phyloP scores from a whole-genome alignment of 2,329 filamentous ascomycete species.

The Aureobasidium namibiae region DNA sequence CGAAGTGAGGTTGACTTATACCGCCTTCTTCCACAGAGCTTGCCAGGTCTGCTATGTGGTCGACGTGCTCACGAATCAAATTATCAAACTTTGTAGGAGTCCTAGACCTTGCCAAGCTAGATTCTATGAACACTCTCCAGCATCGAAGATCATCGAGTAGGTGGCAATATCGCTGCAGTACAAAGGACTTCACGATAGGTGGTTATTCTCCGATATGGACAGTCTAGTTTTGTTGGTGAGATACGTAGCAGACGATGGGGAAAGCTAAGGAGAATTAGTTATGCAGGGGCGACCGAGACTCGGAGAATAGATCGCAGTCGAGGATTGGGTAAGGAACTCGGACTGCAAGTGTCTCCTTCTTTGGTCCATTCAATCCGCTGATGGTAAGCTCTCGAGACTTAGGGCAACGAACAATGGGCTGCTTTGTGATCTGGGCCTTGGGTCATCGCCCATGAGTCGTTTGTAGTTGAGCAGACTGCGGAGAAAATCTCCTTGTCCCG shows the following conservation, averaged over 20 bases:
- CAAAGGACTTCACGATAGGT: not conserved
- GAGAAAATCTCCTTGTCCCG: slow-evolving; percentile 4
- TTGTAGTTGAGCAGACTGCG: not conserved
- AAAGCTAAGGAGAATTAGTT: not conserved
- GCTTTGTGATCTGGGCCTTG: not conserved
- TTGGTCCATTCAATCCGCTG: not conserved
- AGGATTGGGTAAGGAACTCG: not conserved
- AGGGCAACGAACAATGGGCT: not conserved
- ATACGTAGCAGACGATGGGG: not conserved
- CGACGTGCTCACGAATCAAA: no score
- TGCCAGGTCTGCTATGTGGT: no score
- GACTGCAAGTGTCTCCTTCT: not conserved
- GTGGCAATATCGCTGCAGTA: not conserved
- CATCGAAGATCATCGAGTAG: not conserved
- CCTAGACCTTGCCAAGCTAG: no score
- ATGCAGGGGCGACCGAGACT: slow-evolving; percentile 1
- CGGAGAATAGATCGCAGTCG: not conserved
- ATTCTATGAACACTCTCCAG: not conserved
- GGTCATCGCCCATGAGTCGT: not conserved
- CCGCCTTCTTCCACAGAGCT: no score
- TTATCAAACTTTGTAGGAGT: no score
- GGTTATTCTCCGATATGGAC: not conserved
- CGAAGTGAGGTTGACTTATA: no score
- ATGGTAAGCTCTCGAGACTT: not conserved
- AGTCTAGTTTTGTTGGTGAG: not conserved